These are phyloP conservation scores for Aspergillus hortae DNA, from an alignment of 2,329 filamentous ascomycete species.

Conservation along the genomic window DNA sequence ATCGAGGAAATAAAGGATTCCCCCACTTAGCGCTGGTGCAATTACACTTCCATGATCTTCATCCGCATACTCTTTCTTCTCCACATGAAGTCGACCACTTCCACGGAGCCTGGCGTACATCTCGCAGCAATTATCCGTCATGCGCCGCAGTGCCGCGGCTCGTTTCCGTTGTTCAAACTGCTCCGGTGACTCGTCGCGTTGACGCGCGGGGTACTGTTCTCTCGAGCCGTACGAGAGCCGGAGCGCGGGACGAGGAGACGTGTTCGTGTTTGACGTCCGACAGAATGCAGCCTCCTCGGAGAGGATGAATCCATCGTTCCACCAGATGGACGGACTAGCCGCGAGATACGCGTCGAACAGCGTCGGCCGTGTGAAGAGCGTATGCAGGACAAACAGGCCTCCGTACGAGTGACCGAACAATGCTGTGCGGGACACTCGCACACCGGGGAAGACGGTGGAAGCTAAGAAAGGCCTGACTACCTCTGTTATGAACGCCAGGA, in stretches of 20 bases:
- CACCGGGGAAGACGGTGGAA: slow-evolving; percentile 26
- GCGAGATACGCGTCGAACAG: slow-evolving; percentile 46
- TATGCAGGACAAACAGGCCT: slow-evolving; percentile 47
- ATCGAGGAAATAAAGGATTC: slow-evolving; percentile 15
- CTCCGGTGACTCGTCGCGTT: slow-evolving; percentile 26
- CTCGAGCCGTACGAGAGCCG: slow-evolving; percentile 35
- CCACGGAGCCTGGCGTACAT: slow-evolving; percentile 16
- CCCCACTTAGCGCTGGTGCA: slow-evolving; percentile 24
- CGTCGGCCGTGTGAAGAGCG: slow-evolving; percentile 39
- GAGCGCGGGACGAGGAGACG: slow-evolving; percentile 15
- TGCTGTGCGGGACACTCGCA: slow-evolving; percentile 37
- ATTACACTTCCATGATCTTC: slow-evolving; percentile 34
- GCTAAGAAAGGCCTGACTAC: slow-evolving; percentile 32
- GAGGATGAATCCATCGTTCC: slow-evolving; percentile 44
- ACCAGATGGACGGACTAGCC: slow-evolving; percentile 48
- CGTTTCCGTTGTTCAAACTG: slow-evolving; percentile 24
- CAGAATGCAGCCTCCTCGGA: slow-evolving; percentile 28
- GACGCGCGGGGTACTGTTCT: slow-evolving; percentile 28
- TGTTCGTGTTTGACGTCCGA: slow-evolving; percentile 1
- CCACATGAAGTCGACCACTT: slow-evolving; percentile 13
- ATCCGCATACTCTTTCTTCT: slow-evolving; percentile 20
- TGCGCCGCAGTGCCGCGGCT: slow-evolving; percentile 15
- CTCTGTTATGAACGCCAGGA: slow-evolving; percentile 43
- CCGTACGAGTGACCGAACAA: slow-evolving; percentile 51
- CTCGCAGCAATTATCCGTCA: slow-evolving; percentile 24